A percentile compares a stretch with the other conserved stretches of the same genome.
Conservation (phyloP, 441 rosid genomes). For the Corymbia calophylla region DNA sequence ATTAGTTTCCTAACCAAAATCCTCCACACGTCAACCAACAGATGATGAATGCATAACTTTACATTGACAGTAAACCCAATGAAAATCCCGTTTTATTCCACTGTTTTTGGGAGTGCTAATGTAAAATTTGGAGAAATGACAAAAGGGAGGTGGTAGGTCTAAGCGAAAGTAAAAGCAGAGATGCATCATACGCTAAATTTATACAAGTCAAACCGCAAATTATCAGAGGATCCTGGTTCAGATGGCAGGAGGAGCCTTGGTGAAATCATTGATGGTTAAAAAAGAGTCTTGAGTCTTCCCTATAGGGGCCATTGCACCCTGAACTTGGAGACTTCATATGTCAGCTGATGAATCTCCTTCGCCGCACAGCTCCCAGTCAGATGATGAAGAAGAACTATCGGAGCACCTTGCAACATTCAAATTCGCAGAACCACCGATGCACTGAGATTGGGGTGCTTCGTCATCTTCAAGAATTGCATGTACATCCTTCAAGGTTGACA, state of each 20-base stretch:
- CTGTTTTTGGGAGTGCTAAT: neutral
- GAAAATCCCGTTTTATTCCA: neutral
- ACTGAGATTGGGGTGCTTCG: neutral
- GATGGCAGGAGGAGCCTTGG: neutral
- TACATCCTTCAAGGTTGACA: slow-evolving; percentile 10
- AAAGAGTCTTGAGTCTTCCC: neutral
- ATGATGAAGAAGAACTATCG: slow-evolving; percentile 28
- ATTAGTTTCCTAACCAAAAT: neutral
- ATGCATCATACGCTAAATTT: neutral
- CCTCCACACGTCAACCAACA: neutral
- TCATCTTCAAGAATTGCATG: slow-evolving; percentile 11
- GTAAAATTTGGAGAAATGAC: neutral
- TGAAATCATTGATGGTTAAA: neutral
- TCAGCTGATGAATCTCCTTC: slow-evolving; percentile 21
- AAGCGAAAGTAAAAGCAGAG: neutral
- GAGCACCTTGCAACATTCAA: slow-evolving; percentile 11
- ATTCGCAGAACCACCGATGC: neutral
- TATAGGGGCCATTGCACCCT: neutral
- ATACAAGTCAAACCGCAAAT: neutral
- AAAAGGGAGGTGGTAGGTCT: neutral
- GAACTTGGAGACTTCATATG: neutral
- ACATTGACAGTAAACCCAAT: neutral
- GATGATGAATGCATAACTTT: neutral
- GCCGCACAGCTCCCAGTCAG: slow-evolving; percentile 72
- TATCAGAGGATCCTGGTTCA: neutral